phyloP scores from a whole-genome alignment of 177 flowering plant genomes.

The Tripterygium wilfordii region DNA sequence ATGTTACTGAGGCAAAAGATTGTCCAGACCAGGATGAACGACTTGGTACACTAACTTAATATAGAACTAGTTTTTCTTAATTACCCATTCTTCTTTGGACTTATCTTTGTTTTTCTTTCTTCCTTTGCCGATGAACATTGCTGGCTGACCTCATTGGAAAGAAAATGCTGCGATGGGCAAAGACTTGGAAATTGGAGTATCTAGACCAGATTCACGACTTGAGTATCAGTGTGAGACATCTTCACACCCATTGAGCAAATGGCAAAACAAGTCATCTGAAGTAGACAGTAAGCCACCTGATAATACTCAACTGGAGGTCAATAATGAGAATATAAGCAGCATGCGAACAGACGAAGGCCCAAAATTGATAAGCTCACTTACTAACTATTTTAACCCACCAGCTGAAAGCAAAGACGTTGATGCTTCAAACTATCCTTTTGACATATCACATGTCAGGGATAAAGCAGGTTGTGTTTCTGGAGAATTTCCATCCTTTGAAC shows the following conservation, averaged over 20 bases:
- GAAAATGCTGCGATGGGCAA: slow-evolving; percentile 16
- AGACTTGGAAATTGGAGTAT: slow-evolving; percentile 10
- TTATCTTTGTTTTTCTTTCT: slow-evolving; percentile 1
- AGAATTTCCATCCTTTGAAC: slow-evolving; percentile 23
- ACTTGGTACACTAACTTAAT: slow-evolving; percentile 11
- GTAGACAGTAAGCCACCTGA: slow-evolving; percentile 6
- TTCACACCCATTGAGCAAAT: slow-evolving; percentile 2
- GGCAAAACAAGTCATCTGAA: slow-evolving; percentile 14
- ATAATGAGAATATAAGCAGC: slow-evolving; percentile 7
- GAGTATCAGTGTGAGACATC: slow-evolving; percentile 7
- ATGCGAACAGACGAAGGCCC: not conserved
- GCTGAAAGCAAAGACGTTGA: slow-evolving; percentile 9
- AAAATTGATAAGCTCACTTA: not conserved
- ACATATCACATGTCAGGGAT: slow-evolving; percentile 11
- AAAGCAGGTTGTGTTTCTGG: slow-evolving; percentile 10
- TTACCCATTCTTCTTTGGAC: not conserved
- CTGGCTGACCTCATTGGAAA: too few relatives aligned
- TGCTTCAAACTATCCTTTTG: slow-evolving; percentile 9
- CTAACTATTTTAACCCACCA: slow-evolving; percentile 4
- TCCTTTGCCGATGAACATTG: too few relatives aligned
- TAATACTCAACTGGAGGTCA: slow-evolving; percentile 8
- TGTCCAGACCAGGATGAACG: slow-evolving; percentile 13
- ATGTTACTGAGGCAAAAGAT: slow-evolving; percentile 5
- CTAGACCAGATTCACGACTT: slow-evolving; percentile 8
- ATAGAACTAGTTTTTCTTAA: not conserved